Conservation (phyloP, 352 stramenopile genomes). For the Phytophthora macrochlamydospora region DNA sequence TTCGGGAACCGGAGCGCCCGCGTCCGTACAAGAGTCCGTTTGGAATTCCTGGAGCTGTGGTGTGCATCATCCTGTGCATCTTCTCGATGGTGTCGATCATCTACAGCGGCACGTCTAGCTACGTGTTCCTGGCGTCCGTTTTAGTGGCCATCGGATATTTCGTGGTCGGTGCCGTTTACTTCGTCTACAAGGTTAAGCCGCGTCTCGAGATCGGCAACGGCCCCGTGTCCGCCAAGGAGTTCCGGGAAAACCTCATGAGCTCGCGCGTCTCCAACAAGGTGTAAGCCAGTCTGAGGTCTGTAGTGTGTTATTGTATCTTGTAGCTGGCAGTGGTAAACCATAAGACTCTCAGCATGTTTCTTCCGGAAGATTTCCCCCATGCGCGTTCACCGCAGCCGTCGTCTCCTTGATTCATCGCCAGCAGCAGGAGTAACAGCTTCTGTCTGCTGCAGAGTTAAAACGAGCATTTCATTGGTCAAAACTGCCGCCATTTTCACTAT, state of each 20-base stretch:
- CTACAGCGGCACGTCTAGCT: slow-evolving; percentile 21
- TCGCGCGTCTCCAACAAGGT: slow-evolving; percentile 26
- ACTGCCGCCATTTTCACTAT: too few relatives aligned
- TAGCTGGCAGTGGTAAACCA: slow-evolving; percentile 1
- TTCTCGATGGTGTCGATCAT: slow-evolving; percentile 36
- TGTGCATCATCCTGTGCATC: slow-evolving; percentile 47
- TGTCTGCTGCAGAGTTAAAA: too few relatives aligned
- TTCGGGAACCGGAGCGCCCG: slow-evolving; percentile 43
- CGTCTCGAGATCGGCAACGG: slow-evolving; percentile 22
- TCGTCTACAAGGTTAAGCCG: slow-evolving; percentile 38
- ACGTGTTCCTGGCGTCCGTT: slow-evolving; percentile 51
- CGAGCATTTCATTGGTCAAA: too few relatives aligned
- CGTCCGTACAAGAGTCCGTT: slow-evolving; percentile 60
- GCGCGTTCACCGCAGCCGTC: too few relatives aligned
- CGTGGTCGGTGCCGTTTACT: slow-evolving; percentile 42
- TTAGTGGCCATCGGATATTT: slow-evolving; percentile 51
- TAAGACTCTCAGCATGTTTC: slow-evolving; percentile 7
- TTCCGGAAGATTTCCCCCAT: background rate
- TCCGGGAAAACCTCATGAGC: slow-evolving; percentile 49
- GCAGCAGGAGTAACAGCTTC: too few relatives aligned
- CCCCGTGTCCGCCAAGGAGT: slow-evolving; percentile 37
- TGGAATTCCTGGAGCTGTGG: slow-evolving; percentile 43
- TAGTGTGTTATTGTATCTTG: slow-evolving; percentile 14
- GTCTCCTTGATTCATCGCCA: too few relatives aligned
- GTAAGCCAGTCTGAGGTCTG: slow-evolving; percentile 9